Evolutionary conservation across 805 yeast species (phyloP), one percentile per base, ranked within the genome.

Genomic region (Hanseniaspora vineae): DNA sequence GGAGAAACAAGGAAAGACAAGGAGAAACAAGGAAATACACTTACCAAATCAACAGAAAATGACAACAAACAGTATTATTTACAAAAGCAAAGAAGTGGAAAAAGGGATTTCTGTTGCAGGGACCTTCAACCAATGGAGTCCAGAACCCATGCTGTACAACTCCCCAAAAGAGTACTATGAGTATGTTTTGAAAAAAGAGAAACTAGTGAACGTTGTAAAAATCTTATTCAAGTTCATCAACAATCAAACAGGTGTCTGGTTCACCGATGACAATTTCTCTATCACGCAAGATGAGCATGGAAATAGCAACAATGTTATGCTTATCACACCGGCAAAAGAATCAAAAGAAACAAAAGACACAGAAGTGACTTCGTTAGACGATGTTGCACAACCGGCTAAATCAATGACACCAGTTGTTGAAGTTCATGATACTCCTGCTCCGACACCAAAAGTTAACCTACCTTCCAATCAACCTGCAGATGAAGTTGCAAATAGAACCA

Each of bases 231-330:
- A 62, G 49, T 59, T 60, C 44, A 54, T 58, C 33, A 59, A 60
- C 45, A 56, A 54, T 45, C 55, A 56, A 39, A 23, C 19, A 6
- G 56, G 53, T 2, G 50, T 46, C 48, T 63, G 67, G 65, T 59
- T 60, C 43, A 56, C 60, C 1, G 58, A 60, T 37, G 57, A 57
- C 47, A 60, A 62, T 31, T 56, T 53, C 33, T 49, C 54, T 3
- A 50, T 51, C 52, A 71, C 67, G 35, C 49, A 60, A 6, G 73
- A 69, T 50, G 59, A 56, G 4, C 50, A 55, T 42, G 68, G 66
- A 6, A 68, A 67, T 46, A 64, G 62, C 37, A 69, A 69, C 52
- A 69, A 69, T 46, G 70, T 67, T 19, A 39, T 31, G 48, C 14
- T 31, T 11, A n/a, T 18, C 23, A 31, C 32, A 35, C 32, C 2